These are phyloP conservation scores for Xylaria sp. DNA, from an alignment of 2,329 filamentous ascomycete species.

Conservation along the genomic window DNA sequence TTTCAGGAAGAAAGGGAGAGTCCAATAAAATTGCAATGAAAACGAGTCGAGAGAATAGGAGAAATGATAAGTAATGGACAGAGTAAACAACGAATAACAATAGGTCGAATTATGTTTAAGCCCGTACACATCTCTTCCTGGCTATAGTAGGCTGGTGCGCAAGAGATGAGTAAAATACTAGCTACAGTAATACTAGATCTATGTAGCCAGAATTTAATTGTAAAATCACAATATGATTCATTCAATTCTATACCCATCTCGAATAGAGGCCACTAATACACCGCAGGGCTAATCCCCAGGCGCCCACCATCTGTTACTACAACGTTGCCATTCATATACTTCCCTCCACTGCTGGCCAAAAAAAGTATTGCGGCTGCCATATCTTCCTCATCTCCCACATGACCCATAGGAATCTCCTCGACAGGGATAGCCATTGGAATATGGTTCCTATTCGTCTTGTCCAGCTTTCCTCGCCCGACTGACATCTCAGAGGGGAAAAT, in stretches of 20 bases:
- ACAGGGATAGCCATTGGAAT: conserved; percentile 24
- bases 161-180: too few species aligned
- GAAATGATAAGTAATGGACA: too few species aligned
- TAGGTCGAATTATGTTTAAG: too few species aligned
- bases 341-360: conserved; percentile 32
- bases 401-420: conserved; percentile 31
- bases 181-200: too few species aligned
- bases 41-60: too few species aligned
- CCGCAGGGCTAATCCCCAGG: conserved; percentile 27
- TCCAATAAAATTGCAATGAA: too few species aligned
- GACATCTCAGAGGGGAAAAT: conserved; percentile 33
- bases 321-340: conserved; percentile 35
- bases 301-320: conserved; percentile 35
- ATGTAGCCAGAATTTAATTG: not conserved
- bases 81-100: too few species aligned
- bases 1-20: too few species aligned
- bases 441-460: conserved; percentile 32
- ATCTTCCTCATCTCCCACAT: conserved; percentile 34
- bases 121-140: too few species aligned
- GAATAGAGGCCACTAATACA: conserved; percentile 20
- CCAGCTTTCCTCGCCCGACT: conserved; percentile 27
- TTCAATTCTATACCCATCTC: not conserved
- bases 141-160: too few species aligned
- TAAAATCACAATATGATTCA: not conserved
- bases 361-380: conserved; percentile 36